Percentiles rank a stretch among this genome's conserved stretches.
Evolutionary conservation across 2,329 filamentous ascomycete genomes (phyloP).

Genomic region (Stemphylium lycopersici): DNA sequence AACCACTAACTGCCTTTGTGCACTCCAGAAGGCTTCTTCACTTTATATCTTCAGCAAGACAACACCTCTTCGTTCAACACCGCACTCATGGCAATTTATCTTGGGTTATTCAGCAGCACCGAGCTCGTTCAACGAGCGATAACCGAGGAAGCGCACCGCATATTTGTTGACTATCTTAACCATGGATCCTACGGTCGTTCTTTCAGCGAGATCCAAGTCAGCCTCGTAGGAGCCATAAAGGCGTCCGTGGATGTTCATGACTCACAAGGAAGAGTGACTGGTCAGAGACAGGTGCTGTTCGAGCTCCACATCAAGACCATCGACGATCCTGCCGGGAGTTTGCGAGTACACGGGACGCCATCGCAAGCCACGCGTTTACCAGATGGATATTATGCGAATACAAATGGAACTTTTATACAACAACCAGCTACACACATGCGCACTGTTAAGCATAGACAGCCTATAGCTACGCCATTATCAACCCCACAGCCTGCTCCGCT

Average conservation of each 20-base stretch:
- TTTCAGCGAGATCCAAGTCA: background rate
- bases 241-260: background rate
- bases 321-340: background rate
- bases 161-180: background rate
- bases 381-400: background rate
- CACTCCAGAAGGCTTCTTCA: background rate
- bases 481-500: background rate
- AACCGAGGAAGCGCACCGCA: background rate
- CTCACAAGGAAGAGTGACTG: background rate
- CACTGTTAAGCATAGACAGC: background rate
- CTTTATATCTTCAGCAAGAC: background rate
- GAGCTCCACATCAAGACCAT: conserved; percentile 1
- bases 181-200: conserved; percentile 3
- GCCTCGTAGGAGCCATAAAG: background rate
- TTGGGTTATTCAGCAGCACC: conserved; percentile 5
- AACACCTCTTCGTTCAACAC: background rate
- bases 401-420: background rate
- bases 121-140: background rate
- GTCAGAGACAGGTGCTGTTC: background rate
- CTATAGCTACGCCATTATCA: background rate
- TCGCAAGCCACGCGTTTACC: background rate
- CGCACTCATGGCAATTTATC: background rate
- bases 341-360: background rate
- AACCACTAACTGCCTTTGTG: background rate
- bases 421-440: background rate